Base-by-base conservation (phyloP, 139 green algal genomes). In the Volvox africanus region DNA sequence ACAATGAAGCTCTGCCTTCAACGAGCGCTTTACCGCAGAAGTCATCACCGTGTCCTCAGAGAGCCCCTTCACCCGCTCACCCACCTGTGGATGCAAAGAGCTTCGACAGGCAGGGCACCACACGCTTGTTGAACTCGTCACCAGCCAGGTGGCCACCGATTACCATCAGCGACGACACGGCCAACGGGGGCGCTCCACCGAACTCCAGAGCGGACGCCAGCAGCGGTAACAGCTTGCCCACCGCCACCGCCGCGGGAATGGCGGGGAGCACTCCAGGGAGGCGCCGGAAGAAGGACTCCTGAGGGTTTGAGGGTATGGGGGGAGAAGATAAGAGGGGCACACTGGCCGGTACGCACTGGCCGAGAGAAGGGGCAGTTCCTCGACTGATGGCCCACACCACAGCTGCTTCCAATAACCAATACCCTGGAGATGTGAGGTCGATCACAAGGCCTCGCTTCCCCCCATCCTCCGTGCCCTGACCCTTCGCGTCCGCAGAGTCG, bases 151-250 rank as follows among this genome's bases (percentile, higher is more conserved):
- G 92, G 85, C 93, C 93, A n/a, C 96, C 96, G 75, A 97, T 97
- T 2, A 94, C 86, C 89, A 99, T 93, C 44, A 99, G 92, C 30
- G 95, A 94, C 5, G 86, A 92, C 33, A 99, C 92, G 1, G 98
- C 98, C 0, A 91, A 81, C 1, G 98, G 92, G 5, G 98, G 97
- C 19, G 98, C 98, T 67, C 97, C 97, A 9, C 97, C 98, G 92
- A 97, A 99, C 94, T 99, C 97, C 13, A 99, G 96, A 20, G 97
- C 97, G 5, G 77, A 71, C 0, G 96, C 93, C 87, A 99, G 93
- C 91, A 98, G 95, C 14, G 98, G 98, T 94, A 99, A 93, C 82
- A 99, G 84, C 95, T 99, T 99, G 55, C 93, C 90, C 61, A 97
- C 90, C 2, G 96, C 96, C 62, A 99, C 96, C 18, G 93, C 90